Evolutionary conservation across 495 filamentous ascomycete genomes (phyloP).

Genomic region (Penicillium parvum): DNA sequence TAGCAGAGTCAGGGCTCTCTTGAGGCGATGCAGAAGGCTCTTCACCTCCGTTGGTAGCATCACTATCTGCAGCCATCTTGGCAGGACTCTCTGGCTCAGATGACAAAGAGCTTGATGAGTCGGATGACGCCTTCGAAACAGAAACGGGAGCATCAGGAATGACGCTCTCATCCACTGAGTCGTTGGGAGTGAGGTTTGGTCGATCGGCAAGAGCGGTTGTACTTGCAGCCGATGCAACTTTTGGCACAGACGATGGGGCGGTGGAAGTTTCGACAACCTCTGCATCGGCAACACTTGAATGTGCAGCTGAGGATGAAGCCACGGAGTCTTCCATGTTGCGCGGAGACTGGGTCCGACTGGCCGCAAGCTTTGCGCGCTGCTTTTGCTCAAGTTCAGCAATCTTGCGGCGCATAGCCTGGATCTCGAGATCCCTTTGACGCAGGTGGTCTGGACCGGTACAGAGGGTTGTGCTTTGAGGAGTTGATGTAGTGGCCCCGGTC

Average conservation of each 20-base stretch:
- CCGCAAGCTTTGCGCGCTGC: slow-evolving; percentile 51
- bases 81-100: neutral
- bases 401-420: slow-evolving; percentile 66
- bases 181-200: slow-evolving; percentile 3
- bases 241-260: neutral
- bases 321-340: slow-evolving; percentile 16
- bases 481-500: slow-evolving; percentile 29
- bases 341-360: slow-evolving; percentile 36
- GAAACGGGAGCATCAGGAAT: neutral
- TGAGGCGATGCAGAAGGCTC: slow-evolving; percentile 15
- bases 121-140: neutral
- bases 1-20: slow-evolving; percentile 35
- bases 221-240: neutral
- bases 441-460: slow-evolving; percentile 53
- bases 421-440: slow-evolving; percentile 60
- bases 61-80: neutral
- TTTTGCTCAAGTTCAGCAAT: slow-evolving; percentile 74
- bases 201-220: slow-evolving; percentile 1
- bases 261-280: slow-evolving; percentile 5
- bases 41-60: slow-evolving; percentile 5
- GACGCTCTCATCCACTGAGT: neutral
- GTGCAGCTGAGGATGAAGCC: slow-evolving; percentile 16
- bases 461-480: slow-evolving; percentile 30
- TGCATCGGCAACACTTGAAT: slow-evolving; percentile 10
- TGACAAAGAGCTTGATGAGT: neutral